These are phyloP conservation scores for Paraphoma chrysanthemicola DNA, from an alignment of 2,329 filamentous ascomycete species.

Conservation along the genomic window DNA sequence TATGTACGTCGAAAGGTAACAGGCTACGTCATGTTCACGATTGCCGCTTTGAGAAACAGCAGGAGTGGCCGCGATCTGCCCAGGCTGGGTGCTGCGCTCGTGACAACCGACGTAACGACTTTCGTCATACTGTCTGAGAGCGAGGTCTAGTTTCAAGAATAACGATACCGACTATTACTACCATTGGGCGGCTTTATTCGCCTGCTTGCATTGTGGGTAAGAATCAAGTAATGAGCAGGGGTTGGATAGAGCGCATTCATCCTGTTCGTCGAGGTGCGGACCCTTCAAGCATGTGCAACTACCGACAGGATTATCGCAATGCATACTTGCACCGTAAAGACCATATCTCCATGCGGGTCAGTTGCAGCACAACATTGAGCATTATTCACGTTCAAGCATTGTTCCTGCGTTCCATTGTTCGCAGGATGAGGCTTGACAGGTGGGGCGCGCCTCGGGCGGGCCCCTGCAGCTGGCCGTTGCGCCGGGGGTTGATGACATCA, in stretches of 20 bases:
- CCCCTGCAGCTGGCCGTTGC: constrained; percentile 20
- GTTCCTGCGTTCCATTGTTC: not conserved
- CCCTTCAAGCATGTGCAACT: constrained; percentile 6
- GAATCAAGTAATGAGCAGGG: constrained; percentile 11
- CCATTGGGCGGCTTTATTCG: constrained; percentile 10
- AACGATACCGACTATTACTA: not conserved
- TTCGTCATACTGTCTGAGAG: constrained; percentile 6
- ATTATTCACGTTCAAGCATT: not conserved
- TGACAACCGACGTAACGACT: constrained; percentile 10
- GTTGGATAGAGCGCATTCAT: not conserved
- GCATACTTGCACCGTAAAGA: too few species aligned
- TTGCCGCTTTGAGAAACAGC: constrained; percentile 10
- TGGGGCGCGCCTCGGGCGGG: constrained; percentile 10
- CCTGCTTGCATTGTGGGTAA: constrained; percentile 6
- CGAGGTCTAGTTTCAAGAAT: not conserved
- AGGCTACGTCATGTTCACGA: constrained; percentile 33
- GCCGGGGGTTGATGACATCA: constrained; percentile 29
- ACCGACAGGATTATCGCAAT: not conserved
- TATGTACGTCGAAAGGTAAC: constrained; percentile 14
- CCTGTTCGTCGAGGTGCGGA: not conserved
- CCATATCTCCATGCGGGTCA: too few species aligned
- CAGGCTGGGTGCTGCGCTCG: constrained; percentile 1
- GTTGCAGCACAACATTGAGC: not conserved
- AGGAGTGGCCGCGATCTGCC: constrained; percentile 9
- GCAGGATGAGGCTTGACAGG: constrained; percentile 3